Conservation (phyloP, 2,329 filamentous ascomycete genomes). For the Fusarium nodosum region DNA sequence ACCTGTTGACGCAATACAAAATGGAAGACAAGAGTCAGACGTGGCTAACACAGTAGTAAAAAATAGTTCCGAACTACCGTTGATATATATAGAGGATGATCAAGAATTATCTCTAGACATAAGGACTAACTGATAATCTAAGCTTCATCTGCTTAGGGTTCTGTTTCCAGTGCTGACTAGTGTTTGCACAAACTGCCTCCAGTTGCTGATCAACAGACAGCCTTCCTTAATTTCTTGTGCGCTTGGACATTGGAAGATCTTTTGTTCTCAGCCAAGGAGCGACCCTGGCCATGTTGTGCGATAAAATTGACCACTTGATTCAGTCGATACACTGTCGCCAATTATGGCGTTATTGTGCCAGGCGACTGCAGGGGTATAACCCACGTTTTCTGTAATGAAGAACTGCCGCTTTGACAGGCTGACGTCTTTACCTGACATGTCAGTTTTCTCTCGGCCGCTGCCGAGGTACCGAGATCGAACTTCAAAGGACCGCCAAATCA, state of each 20-base stretch:
- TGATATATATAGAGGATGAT: background rate
- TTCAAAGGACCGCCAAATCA: too few species aligned
- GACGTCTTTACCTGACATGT: background rate
- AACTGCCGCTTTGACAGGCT: constrained; percentile 2
- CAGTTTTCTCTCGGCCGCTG: background rate
- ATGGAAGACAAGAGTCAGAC: background rate
- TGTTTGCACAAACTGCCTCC: background rate
- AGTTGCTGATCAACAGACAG: background rate
- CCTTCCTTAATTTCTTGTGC: background rate
- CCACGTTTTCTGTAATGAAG: constrained; percentile 2
- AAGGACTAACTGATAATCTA: background rate
- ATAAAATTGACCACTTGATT: background rate
- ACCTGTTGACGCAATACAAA: background rate
- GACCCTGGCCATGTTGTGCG: background rate
- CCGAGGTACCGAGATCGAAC: background rate
- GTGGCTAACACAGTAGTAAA: background rate
- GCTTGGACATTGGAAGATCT: background rate
- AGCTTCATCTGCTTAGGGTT: background rate
- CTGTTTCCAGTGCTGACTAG: background rate
- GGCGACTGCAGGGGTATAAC: background rate
- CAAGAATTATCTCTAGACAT: background rate
- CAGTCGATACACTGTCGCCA: background rate
- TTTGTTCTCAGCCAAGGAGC: background rate
- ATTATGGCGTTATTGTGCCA: background rate
- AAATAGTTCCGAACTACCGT: too few species aligned